Evolutionary conservation across 2,329 filamentous ascomycete species (phyloP), one percentile per base, ranked within the genome.

Genomic region (Neonectria hederae): DNA sequence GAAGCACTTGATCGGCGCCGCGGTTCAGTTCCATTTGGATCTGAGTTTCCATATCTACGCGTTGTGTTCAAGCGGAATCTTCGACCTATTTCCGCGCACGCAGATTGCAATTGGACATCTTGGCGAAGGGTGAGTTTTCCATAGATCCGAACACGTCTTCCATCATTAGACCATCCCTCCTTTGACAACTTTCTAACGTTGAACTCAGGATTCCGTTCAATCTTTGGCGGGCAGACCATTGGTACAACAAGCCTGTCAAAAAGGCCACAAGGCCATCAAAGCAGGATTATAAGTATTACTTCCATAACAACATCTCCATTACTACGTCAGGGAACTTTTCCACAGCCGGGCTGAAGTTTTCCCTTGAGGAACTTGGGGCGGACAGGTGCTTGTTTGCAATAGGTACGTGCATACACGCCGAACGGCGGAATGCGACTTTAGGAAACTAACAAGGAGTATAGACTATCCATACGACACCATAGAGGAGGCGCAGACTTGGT

Each of bases 41-140:
- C 51, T 55, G 0, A 61, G 49, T 3, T 68, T 65, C 1, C 66
- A 68, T 3, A 57, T 68, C 3, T 65, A 65, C 4, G 57, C 65
- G 0, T 22, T 68, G n/a, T 67, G 66, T 9, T 67, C 65, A 1
- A 67, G 62, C 14, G 65, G 66, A 32, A 13, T 62, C 8, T 67
- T 67, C 45, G 66, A 68, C 14, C 9, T 11, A 4, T 67, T 68
- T 0, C 53, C 64, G 0, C 5, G n/a, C 0, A 40, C 22, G 1
- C 63, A 68, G 6, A 35, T 68, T 1, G 45, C 67, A 1, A 38
- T 54, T 21, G 66, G 66, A 4, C 66, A 68, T 19, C 19, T 68
- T 7, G 65, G 66, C 10, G 66, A 68, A 22, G 54, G 62, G 64
- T 65, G 65, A 17, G 58, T 52, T 9, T 13, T 13, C 4, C 1